A percentile compares a stretch with the other conserved stretches of the same genome.
These are phyloP conservation scores for Syzygium grande DNA, from an alignment of 345 rosid species.

Conservation along the genomic window DNA sequence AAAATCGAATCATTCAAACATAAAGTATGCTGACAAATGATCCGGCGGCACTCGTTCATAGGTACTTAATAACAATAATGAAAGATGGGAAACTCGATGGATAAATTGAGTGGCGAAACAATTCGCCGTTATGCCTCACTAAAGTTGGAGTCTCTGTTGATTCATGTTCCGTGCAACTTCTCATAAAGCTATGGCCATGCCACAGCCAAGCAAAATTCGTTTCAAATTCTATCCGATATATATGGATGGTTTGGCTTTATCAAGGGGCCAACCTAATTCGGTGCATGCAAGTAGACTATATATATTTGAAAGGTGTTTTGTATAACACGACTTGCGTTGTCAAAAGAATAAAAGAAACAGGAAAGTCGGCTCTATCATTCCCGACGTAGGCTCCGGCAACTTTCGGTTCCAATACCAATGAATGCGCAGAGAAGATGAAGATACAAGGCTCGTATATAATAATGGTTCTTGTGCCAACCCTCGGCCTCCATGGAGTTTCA, in stretches of 20 bases:
- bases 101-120: no score
- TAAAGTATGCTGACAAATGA: background rate
- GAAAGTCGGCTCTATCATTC: background rate
- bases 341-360: background rate
- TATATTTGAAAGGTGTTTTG: background rate
- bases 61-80: background rate
- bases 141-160: no score
- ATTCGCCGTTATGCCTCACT: no score
- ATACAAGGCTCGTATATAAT: background rate
- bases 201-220: background rate
- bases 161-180: no score
- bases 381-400: background rate
- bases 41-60: no score
- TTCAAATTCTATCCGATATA: background rate
- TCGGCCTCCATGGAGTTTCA: background rate
- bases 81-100: no score
- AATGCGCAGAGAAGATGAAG: background rate
- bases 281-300: no score
- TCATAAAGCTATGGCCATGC: accelerated
- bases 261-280: background rate
- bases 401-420: background rate
- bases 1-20: background rate
- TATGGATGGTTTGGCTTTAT: background rate
- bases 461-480: background rate
- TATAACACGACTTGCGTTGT: background rate